Percentiles rank a stretch among this genome's conserved stretches.
These are phyloP conservation scores for Coniochaeta sp. DNA, from an alignment of 2,329 filamentous ascomycete species.

Conservation along the genomic window DNA sequence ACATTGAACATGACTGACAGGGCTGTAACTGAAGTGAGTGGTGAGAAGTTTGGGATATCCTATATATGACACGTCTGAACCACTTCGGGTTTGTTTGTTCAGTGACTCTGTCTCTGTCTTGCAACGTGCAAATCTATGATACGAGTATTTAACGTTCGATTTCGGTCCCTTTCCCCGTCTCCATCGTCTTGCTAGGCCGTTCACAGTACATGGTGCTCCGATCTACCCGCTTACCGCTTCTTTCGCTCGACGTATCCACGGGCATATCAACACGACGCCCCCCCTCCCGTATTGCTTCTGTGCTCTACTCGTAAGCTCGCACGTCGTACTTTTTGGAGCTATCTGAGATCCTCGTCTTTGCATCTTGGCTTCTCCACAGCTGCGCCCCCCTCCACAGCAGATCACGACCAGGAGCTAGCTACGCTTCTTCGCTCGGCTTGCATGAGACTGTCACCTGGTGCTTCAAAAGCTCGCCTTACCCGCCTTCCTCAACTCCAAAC, in stretches of 20 bases:
- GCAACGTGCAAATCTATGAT: not conserved
- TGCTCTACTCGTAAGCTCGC: not conserved
- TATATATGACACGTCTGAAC: not conserved
- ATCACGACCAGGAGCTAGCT: not conserved
- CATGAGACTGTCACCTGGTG: not conserved
- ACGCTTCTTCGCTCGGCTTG: not conserved
- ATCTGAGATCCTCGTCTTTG: not conserved
- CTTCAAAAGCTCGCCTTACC: not conserved
- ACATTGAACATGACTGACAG: not conserved
- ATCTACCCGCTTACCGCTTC: constrained; percentile 1
- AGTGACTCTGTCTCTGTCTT: not conserved
- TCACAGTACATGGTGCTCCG: not conserved
- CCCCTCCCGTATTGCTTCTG: not conserved
- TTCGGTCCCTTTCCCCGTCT: not conserved
- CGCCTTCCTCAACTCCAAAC: not conserved
- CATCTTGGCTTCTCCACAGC: not conserved
- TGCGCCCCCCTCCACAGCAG: not conserved
- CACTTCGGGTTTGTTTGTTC: not conserved
- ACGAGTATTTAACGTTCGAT: not conserved
- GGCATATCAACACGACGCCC: not conserved
- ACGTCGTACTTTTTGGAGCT: not conserved
- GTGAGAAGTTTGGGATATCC: not conserved
- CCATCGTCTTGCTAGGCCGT: not conserved
- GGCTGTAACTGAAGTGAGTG: not conserved
- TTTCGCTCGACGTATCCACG: not conserved